Base-by-base conservation (phyloP, 1,284 basidiomycete species). In the Tetrapyrgos nigripes region DNA sequence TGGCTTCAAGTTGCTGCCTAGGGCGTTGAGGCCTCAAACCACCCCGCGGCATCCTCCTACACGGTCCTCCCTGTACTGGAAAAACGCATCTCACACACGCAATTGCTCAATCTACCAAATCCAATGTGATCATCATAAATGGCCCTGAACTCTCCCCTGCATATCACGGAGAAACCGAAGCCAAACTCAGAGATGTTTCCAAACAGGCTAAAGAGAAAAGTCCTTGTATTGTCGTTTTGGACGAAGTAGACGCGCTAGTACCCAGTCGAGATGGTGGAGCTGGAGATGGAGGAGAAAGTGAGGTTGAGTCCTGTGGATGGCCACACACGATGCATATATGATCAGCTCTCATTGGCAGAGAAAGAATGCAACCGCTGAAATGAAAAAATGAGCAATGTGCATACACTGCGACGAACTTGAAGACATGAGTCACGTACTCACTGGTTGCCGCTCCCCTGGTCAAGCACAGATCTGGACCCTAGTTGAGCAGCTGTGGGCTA, bases 111-210 rank as follows among this genome's bases (percentile, higher is more conserved):
- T 91, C 93, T 1, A 92, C 90, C 0, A 84, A 84, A 29, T 91
- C 94, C 26, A 88, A 89, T 26, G 91, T 96, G 26, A 83, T 96
- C 59, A 86, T 94, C 55, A 91, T 98, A 70, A 97, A 97, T 65
- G 97, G 97, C 0, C 94, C 97, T 3, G 96, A 98, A 71, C 86
- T 99, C 17, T 94, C 92, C 0, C 95, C 93, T 13, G 93, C 95
- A 0, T 98, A 94, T 70, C 97, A 98, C 68, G 97, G 97, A 44
- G 97, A 99, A 78, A 98, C 96, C 1, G 97, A 99, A 72, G 87
- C 93, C 3, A 88, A 91, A 61, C 81, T 99, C 19, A 87, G 97
- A 19, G 90, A 91, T 23, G 89, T 99, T 0, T 99, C 99, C 72
- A 84, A 83, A 26, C 88, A 95, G 66, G 97, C 97, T 0, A 84